Evolutionary conservation across 202 grass and related monocot genomes (phyloP).

Genomic region (Schoenoplectus tabernaemontani): DNA sequence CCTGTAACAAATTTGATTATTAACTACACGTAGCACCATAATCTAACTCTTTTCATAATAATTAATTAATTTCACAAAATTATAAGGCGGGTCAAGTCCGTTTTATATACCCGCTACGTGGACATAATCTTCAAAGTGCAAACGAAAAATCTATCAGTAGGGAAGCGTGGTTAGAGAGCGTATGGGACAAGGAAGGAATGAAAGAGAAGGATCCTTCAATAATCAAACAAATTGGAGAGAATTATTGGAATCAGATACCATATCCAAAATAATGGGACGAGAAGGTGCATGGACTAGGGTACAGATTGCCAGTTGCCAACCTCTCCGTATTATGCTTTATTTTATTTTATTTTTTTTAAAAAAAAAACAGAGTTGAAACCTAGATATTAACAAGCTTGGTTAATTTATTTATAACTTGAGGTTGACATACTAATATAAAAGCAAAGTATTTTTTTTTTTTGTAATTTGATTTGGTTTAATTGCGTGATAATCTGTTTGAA

Average conservation of each 20-base stretch:
- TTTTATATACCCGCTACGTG: not conserved
- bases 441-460: not conserved
- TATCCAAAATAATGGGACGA: constrained; percentile 13
- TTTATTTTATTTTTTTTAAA: no score
- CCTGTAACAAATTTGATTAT: no score
- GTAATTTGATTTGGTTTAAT: not conserved
- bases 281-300: not conserved
- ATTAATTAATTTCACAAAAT: not conserved
- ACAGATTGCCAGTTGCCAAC: not conserved
- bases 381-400: not conserved
- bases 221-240: constrained; percentile 19
- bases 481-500: not conserved
- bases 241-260: constrained; percentile 17
- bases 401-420: not conserved
- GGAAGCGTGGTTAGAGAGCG: not conserved
- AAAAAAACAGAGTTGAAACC: not conserved
- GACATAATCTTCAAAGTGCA: not conserved
- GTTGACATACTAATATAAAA: not conserved
- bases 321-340: no score
- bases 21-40: no score
- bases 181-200: constrained; percentile 15
- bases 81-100: not conserved
- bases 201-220: constrained; percentile 19
- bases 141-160: not conserved
- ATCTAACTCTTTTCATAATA: no score